Base-by-base conservation (phyloP, 139 green algal genomes). In the Closterium sp. region DNA sequence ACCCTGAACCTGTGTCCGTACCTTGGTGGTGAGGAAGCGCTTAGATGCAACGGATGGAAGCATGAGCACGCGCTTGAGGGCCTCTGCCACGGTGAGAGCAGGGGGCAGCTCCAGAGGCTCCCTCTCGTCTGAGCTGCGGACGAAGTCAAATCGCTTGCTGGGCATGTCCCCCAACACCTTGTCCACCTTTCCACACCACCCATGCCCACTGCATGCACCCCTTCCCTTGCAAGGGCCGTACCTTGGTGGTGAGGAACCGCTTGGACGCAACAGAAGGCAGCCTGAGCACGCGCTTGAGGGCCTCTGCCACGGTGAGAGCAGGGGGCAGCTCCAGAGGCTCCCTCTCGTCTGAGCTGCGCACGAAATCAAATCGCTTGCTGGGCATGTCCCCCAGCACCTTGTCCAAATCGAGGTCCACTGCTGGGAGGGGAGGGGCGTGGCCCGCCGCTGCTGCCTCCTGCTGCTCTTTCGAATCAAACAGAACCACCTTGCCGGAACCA, bases 231-330 rank as follows among this genome's bases (percentile, higher is more conserved):
- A n/a, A n/a, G n/a, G n/a, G n/a, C 17, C 62, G 62, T 27, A 99
- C 98, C 96, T 99, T 99, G 94, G 97, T 98, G 91, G 98, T 99
- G n/a, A 99, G 95, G 97, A 99, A 99, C 86, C 98, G 96, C 96
- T 99, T 99, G 88, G 97, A 98, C 96, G 97, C 97, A 1, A 99
- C 98, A 13, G 94, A 95, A 13, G 98, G 98, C 94, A 99, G 95
- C 29, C 96, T 93, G 92, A 99, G 96, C 94, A 99, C 97, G 13
- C 94, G 93, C 38, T 97, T 88, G 86, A 99, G 96, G 6, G 97
- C 92, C n/a, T 93, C 94, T 62, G 79, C 45, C 0, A 93, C 34
- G 27, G 90, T 95, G 34, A 95, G 93, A 89, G 91, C 95, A 24
- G 89, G 92, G 0, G 96, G 95, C 70, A 98, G 90, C 9, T 88